phyloP scores from a whole-genome alignment of 768 basidiomycete species.

The Heimioporus sp. region DNA sequence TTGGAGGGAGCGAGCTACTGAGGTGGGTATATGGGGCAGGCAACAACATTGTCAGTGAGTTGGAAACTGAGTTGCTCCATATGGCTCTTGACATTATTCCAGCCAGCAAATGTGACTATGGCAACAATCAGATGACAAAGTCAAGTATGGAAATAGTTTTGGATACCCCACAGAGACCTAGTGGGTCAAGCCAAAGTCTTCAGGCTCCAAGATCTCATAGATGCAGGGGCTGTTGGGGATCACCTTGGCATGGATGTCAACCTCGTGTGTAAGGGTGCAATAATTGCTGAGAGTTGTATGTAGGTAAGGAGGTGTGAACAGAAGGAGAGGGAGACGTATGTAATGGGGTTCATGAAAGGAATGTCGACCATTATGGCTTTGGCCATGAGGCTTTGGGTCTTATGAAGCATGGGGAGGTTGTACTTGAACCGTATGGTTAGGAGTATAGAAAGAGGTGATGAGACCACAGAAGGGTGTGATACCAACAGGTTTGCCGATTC shows the following conservation, averaged over 20 bases:
- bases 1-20: slow-evolving; percentile 1
- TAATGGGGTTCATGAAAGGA: slow-evolving; percentile 96
- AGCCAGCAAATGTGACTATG: slow-evolving; percentile 89
- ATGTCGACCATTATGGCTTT: slow-evolving; percentile 97
- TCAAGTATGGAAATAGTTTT: not conserved
- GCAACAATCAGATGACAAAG: slow-evolving; percentile 5
- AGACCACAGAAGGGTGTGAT: slow-evolving; percentile 98
- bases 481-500: slow-evolving; percentile 99
- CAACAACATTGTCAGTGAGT: slow-evolving; percentile 68
- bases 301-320: not conserved
- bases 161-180: slow-evolving; percentile 90
- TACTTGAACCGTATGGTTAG: slow-evolving; percentile 98
- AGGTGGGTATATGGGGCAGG: not conserved
- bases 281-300: slow-evolving; percentile 66
- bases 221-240: slow-evolving; percentile 99
- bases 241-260: slow-evolving; percentile 99
- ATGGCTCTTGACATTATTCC: slow-evolving; percentile 99
- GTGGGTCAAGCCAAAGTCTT: slow-evolving; percentile 96
- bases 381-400: slow-evolving; percentile 98
- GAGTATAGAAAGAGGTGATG: slow-evolving; percentile 93
- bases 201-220: slow-evolving; percentile 98
- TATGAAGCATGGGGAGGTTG: slow-evolving; percentile 95
- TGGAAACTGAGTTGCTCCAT: slow-evolving; percentile 94
- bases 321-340: slow-evolving; percentile 43
- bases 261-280: slow-evolving; percentile 99